Base-by-base conservation (phyloP, 495 filamentous ascomycete genomes). In the Bacidia rubella region DNA sequence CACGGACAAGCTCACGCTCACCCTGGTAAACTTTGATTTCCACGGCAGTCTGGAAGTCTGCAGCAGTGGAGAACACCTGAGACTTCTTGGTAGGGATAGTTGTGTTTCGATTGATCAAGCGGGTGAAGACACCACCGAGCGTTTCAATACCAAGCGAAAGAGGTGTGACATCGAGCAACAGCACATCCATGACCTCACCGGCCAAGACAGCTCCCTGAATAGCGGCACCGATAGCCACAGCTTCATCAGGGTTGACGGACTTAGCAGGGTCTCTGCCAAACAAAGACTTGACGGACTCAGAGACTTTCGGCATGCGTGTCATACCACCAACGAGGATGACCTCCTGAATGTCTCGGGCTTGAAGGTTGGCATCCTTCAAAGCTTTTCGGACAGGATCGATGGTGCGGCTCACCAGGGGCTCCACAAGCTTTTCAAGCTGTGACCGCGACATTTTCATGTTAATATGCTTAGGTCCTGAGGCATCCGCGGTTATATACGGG, bases 11-110 rank as follows among this genome's bases (percentile, higher is more conserved):
- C 75, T 98, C 92, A 85, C 92, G 92, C 78, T 98, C 92, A 75
- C 92, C 92, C 80, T 98, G 92, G 86, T 82, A 97, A 52, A 98
- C 93, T 83, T 98, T 98, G 79, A 98, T 98, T 78, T 98, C 92
- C 68, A 98, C 92, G 61, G 92, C 92, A 55, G 86, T 95, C 79
- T 98, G 92, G 86, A 94, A 96, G 66, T 98, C 92, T 62, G 92
- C 92, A 50, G 92, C 92, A 45, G 92, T 98, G 49, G 92, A 96
- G 80, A 98, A 98, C 58, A 88, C 79, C 75, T 97, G 92, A 29
- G 90, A 95, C 75, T 98, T 98, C 83, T 97, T 98, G 71, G 92
- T 97, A 50, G 92, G 92, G 69, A 98, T 98, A 60, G 92, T 98
- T 64, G 92, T 98, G 80, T 98, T 98, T 60, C 92, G 90, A 82